Base-by-base conservation (phyloP, 352 stramenopile species). In the Pythium aristosporum region DNA sequence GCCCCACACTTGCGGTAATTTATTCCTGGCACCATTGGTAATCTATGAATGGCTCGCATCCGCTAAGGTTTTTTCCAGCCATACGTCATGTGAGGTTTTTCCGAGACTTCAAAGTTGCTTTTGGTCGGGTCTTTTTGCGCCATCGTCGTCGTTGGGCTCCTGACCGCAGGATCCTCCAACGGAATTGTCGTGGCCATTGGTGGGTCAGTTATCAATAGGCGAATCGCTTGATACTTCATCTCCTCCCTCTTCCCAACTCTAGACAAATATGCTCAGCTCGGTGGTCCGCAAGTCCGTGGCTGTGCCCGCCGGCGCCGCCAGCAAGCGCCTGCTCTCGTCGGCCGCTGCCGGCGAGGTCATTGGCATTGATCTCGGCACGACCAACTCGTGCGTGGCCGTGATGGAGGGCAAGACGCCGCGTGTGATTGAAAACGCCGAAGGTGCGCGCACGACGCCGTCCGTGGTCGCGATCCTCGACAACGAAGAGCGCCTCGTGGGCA, bases 301-400 rank as follows among this genome's bases (percentile, higher is more conserved):
- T 34, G 18, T 36, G 32, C 32, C 32, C 32, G 32, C 32, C 32
- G 32, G 18, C 5, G 37, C 37, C 37, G 52, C 52, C 52, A 18
- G 36, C 52, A 59, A 59, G 37, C 52, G 52, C 34, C 43, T 59
- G 52, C 23, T 59, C n/a, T 37, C 47, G 36, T 96, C 98, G 34
- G 48, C 60, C 50, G 66, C 68, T 16, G 57, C 66, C 30, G 61
- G 66, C 11, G 28, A 39, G 21, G 68, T 61, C 37, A 94, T 99
- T 61, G 97, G 97, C 63, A 99, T 99, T 71, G 97, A 99, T 78
- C 82, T 99, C 49, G 96, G 95, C 66, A 99, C 96, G 58, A 99
- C 94, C 32, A 98, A 99, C 80, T 98, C 91, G 61, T 99, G 96
- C 63, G 93, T 99, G 47, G 96, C 95, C 32, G 94, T 98, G 42